A percentile compares a stretch with the other conserved stretches of the same genome.
phyloP scores from a whole-genome alignment of 2,329 filamentous ascomycete genomes.

The Corynespora cassiicola region DNA sequence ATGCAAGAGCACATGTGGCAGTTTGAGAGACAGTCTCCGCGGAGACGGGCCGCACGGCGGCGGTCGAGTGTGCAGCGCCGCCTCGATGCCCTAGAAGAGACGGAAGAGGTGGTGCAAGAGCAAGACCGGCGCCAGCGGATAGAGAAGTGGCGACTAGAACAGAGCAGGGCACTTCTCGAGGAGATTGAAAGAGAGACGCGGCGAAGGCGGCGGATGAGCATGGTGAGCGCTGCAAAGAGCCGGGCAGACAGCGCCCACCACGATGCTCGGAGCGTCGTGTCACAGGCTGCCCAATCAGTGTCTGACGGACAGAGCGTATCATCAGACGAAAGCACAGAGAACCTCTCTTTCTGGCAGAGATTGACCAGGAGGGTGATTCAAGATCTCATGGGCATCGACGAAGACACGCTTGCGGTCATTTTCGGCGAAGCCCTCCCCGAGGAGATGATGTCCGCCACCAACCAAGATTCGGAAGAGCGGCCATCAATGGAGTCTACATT shows the following conservation, averaged over 20 bases:
- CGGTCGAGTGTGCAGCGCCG: conserved; percentile 65
- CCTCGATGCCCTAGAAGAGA: conserved; percentile 62
- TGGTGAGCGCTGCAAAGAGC: conserved; percentile 55
- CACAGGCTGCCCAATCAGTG: conserved; percentile 23
- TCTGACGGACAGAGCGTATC: conserved; percentile 40
- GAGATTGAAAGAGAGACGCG: conserved; percentile 89
- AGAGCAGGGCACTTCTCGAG: conserved; percentile 82
- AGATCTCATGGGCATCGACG: conserved; percentile 90
- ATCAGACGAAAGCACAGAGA: conserved; percentile 53
- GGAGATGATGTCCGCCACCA: conserved; percentile 33
- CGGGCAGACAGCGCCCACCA: conserved; percentile 27
- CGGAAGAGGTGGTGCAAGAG: conserved; percentile 62
- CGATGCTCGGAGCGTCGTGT: conserved; percentile 12
- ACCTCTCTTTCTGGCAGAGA: conserved; percentile 77
- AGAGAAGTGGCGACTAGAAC: conserved; percentile 90
- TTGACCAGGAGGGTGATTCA: conserved; percentile 86
- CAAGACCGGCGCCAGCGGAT: conserved; percentile 82
- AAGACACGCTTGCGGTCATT: conserved; percentile 81
- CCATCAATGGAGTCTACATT: conserved; percentile 24
- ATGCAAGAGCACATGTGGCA: conserved; percentile 87
- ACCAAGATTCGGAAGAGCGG: conserved; percentile 26
- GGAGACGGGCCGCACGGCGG: conserved; percentile 57
- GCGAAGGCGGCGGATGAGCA: conserved; percentile 67
- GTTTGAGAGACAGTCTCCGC: conserved; percentile 84
- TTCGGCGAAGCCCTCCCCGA: conserved; percentile 78